Evolutionary conservation across 208 protist genomes (phyloP), one percentile per base, ranked within the genome.

Genomic region (Acanthamoeba culbertsoni): DNA sequence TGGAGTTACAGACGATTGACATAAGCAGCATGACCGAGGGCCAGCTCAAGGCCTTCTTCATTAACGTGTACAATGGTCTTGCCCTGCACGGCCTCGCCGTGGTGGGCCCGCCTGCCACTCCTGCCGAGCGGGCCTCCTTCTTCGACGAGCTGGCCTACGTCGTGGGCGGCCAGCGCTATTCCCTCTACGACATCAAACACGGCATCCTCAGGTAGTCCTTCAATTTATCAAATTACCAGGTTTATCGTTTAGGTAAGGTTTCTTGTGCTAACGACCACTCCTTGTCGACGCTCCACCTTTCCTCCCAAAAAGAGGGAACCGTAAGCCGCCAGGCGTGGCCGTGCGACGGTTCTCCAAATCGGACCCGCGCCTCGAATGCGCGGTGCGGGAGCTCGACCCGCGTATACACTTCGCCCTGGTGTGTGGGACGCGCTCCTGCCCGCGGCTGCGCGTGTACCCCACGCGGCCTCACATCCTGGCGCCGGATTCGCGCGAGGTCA

Each of bases 141-240:
- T 90, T 90, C 33, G 82, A 90, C 33, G 82, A 90, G 51, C 82
- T 90, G 35, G 35, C 82, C 82, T 90, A 90, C 53, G 26, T 90
- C 8, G 37, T 90, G 0, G 82, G 28, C 33, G 82, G 82, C 37
- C 82, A 90, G 31, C 46, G 55, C 35, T 90, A 90, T 37, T 90
- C 82, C 1, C 82, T 90, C 35, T 90, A 90, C 82, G 82, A 90
- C 35, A 90, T 90, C 82, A 90, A 90, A 53, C 82, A 90, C 35
- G 82, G 82, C 0, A 68, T 90, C 14, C 82, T 90, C 26, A 62
- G 82, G 82, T 68, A 16, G 51, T 8, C 48, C 8, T 55, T 8
- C 48, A 55, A 23, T n/a, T 45, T n/a, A 46, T 45, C 23, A 23
- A 20, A 6, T 20, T 20, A 20, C 1, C 18, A 18, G 10, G 26